Conservation (phyloP, 768 basidiomycete genomes). For the Guyanaporus albipodus region DNA sequence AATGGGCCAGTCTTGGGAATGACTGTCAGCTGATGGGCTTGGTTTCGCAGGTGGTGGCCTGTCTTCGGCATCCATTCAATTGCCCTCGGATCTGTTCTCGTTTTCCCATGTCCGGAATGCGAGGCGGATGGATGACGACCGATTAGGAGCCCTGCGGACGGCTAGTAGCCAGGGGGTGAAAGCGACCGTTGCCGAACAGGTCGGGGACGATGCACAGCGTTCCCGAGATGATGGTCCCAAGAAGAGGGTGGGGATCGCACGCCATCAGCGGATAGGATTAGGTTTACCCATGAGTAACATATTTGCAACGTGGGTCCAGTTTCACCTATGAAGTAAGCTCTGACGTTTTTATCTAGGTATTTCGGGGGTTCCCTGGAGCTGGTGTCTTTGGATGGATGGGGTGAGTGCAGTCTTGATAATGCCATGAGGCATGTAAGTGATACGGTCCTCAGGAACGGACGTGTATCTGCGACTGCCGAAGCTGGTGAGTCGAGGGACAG, state of each 20-base stretch:
- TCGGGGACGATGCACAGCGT: slow-evolving; percentile 34
- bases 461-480: slow-evolving; percentile 79
- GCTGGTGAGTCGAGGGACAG: slow-evolving; percentile 47
- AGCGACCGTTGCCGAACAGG: slow-evolving; percentile 80
- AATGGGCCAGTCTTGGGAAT: not conserved
- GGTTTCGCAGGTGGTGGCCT: slow-evolving; percentile 65
- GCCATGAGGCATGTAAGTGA: not conserved
- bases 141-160: slow-evolving; percentile 63
- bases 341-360: slow-evolving; percentile 45
- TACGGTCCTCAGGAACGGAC: slow-evolving; percentile 59
- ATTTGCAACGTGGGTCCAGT: slow-evolving; percentile 63
- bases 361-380: slow-evolving; percentile 80
- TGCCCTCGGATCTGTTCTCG: slow-evolving; percentile 78
- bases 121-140: slow-evolving; percentile 58
- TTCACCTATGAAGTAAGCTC: not conserved
- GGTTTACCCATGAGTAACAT: slow-evolving; percentile 89
- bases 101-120: slow-evolving; percentile 85
- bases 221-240: slow-evolving; percentile 34
- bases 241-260: slow-evolving; percentile 42
- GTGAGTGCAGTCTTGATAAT: slow-evolving; percentile 40
- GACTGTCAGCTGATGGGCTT: slow-evolving; percentile 4
- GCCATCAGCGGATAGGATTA: slow-evolving; percentile 69
- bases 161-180: slow-evolving; percentile 61
- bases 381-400: slow-evolving; percentile 80
- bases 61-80: slow-evolving; percentile 46